These are phyloP conservation scores for Neoarthrinium moseri DNA, from an alignment of 2,329 filamentous ascomycete genomes.

Conservation along the genomic window DNA sequence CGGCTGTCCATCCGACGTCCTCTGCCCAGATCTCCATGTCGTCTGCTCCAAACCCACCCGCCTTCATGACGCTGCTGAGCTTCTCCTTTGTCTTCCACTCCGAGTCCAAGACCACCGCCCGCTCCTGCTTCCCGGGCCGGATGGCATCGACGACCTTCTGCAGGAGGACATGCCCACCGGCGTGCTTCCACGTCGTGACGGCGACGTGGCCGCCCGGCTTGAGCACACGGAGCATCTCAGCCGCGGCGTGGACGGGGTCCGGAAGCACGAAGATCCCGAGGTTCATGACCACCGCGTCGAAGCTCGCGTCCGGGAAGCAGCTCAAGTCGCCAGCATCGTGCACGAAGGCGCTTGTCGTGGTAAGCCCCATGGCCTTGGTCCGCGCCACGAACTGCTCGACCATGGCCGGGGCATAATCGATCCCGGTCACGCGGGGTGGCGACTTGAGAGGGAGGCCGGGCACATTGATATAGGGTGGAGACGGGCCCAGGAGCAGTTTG, in stretches of 20 bases:
- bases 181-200: conserved; percentile 23
- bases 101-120: conserved; percentile 15
- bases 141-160: conserved; percentile 13
- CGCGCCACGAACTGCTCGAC: conserved; percentile 17
- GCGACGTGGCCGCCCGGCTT: conserved; percentile 18
- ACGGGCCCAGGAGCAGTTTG: conserved; percentile 19
- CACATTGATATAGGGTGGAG: conserved; percentile 14
- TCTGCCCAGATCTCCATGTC: conserved; percentile 12
- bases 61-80: conserved; percentile 14
- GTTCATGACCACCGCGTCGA: conserved; percentile 22
- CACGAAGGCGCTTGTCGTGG: conserved; percentile 15
- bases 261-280: conserved; percentile 19
- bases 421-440: conserved; percentile 17
- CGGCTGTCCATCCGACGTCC: conserved; percentile 16
- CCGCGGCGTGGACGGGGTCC: conserved; percentile 15
- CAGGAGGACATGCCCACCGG: conserved; percentile 13
- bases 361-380: conserved; percentile 14
- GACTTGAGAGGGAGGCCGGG: conserved; percentile 17
- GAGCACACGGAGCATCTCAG: conserved; percentile 22
- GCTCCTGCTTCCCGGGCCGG: conserved; percentile 11
- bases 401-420: conserved; percentile 19
- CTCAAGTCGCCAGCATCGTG: conserved; percentile 19
- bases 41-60: conserved; percentile 16
- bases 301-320: conserved; percentile 15
- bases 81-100: conserved; percentile 22